phyloP scores from a whole-genome alignment of 2,329 filamentous ascomycete genomes.

The Fusarium sp. region DNA sequence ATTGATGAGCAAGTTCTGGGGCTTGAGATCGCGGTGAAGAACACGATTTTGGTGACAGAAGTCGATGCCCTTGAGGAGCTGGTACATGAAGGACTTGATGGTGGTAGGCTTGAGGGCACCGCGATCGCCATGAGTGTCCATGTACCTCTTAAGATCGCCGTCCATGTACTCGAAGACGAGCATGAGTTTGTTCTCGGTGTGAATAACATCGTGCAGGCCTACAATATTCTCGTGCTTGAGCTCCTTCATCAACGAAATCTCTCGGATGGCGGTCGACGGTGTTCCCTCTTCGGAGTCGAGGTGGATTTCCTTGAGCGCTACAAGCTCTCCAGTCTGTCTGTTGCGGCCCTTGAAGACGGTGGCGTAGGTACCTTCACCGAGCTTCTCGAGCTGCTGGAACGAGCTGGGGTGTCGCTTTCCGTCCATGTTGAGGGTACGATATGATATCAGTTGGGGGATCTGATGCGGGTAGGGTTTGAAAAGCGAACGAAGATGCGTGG shows the following conservation, averaged over 20 bases:
- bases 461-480: constrained; percentile 1
- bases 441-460: background rate
- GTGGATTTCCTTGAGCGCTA: constrained; percentile 98
- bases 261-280: constrained; percentile 94
- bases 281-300: constrained; percentile 98
- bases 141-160: constrained; percentile 97
- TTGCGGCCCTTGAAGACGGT: constrained; percentile 99
- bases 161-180: constrained; percentile 99
- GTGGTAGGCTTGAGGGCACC: constrained; percentile 88
- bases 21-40: constrained; percentile 93
- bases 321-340: constrained; percentile 93
- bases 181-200: constrained; percentile 99
- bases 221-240: constrained; percentile 99
- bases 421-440: constrained; percentile 72
- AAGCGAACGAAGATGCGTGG: constrained; percentile 2
- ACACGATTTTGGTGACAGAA: constrained; percentile 99
- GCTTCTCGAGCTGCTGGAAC: constrained; percentile 99
- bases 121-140: constrained; percentile 91
- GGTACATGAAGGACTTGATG: constrained; percentile 99
- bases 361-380: constrained; percentile 98
- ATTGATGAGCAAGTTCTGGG: constrained; percentile 96
- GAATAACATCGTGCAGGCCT: constrained; percentile 96
- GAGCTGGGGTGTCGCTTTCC: constrained; percentile 92
- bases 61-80: constrained; percentile 92
- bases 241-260: constrained; percentile 99